phyloP scores from a whole-genome alignment of 202 grass and related monocot species.

The Setaria italica region DNA sequence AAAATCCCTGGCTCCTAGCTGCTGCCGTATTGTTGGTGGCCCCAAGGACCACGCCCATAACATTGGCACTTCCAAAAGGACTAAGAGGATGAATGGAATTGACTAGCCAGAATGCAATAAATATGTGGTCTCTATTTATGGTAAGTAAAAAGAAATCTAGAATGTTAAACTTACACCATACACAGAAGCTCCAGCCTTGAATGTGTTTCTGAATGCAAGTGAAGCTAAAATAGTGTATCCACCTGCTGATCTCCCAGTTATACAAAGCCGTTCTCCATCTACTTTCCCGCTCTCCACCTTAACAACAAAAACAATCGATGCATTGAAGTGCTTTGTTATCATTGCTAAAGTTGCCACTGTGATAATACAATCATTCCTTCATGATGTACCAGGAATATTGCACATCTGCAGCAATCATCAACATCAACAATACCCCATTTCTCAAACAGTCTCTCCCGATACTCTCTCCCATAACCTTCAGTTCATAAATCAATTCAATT shows the following conservation, averaged over 20 bases:
- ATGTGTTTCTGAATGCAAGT: slow-evolving; percentile 82
- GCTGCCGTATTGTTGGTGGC: no score
- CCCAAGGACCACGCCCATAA: no score
- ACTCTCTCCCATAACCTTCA: slow-evolving; percentile 94
- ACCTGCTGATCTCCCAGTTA: slow-evolving; percentile 87
- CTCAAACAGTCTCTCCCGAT: slow-evolving; percentile 75
- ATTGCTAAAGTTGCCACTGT: slow-evolving; percentile 21
- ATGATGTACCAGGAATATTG: slow-evolving; percentile 70
- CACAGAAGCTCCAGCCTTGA: slow-evolving; percentile 90
- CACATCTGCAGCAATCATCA: slow-evolving; percentile 88
- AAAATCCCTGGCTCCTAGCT: no score
- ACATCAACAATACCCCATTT: slow-evolving; percentile 93
- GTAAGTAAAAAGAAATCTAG: neutral
- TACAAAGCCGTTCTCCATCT: slow-evolving; percentile 87
- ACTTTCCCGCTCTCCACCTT: slow-evolving; percentile 82
- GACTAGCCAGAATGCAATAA: no score
- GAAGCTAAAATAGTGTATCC: slow-evolving; percentile 93
- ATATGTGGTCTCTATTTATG: no score
- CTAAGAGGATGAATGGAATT: no score
- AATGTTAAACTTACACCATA: slow-evolving; percentile 80
- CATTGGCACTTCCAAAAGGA: no score
- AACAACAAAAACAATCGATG: slow-evolving; percentile 11
- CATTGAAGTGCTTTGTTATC: slow-evolving; percentile 19
- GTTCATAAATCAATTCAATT: neutral
- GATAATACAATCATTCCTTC: slow-evolving; percentile 21